Base-by-base conservation (phyloP, 805 yeast species). In the Ascoidea asiatica region DNA sequence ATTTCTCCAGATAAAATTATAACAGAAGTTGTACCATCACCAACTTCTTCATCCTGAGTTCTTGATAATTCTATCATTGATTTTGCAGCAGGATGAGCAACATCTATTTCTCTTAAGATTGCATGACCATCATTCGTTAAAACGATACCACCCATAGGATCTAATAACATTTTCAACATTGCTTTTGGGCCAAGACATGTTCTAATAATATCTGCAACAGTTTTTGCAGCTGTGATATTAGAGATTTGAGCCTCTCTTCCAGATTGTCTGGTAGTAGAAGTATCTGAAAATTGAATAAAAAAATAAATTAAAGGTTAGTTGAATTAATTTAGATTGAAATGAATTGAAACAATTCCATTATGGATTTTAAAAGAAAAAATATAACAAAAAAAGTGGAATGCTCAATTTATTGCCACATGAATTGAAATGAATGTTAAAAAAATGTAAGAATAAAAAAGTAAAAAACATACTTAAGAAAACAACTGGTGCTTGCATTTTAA, bases 121-220 rank as follows among this genome's bases (percentile, higher is more conserved):
- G 99, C 98, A 64, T 92, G 98, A 13, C 99, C 99, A 62, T 92
- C 99, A 64, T 92, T 92, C 46, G 99, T 92, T 51, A 92, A 71
- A 15, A 90, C 97, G 53, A 92, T 84, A 29, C 98, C 98, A 29
- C 92, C 90, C 72, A 67, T 66, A 46, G 99, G 99, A 60, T 92
- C 99, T 51, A 92, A 70, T 44, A 92, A 71, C 97, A 92, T 90
- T 68, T 92, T 92, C 50, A 92, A 75, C 98, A 92, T 92, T 35
- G 98, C 98, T 63, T 90, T 90, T 44, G 99, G 99, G 18, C 99
- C 99, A 48, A 92, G 71, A 73, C 99, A 92, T 21, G 98, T 92
- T 63, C 98, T 77, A 55, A 92, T 87, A 58, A 92, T 90, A 63
- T 92, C 98, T 0, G 97, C 94, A 38, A 90, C 97, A 1, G 98